Evolutionary conservation across 441 rosid species (phyloP), one percentile per base, ranked within the genome.

Genomic region (Lepidium campestre): DNA sequence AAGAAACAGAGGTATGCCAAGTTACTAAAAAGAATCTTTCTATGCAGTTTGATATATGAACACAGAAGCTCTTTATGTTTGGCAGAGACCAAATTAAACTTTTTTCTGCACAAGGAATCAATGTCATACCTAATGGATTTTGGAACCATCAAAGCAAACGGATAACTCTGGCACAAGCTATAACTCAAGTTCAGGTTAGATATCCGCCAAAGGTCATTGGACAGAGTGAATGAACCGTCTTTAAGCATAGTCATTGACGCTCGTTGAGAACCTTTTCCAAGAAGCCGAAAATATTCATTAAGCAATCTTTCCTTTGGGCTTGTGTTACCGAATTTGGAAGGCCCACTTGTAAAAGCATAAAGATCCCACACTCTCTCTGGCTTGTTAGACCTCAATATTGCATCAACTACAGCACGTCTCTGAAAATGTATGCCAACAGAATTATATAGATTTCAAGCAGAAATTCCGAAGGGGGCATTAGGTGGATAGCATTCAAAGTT

Each of bases 231-330:
- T 11, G 96, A 86, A 14, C 84, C 83, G n/a, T 81, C 75, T 70
- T 88, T 88, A 71, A 90, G 79, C 93, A 92, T 84, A 52, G 71
- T 70, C 83, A 65, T 82, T 14, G 99, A 85, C 35, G 93, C 95
- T 63, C 39, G 71, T 58, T 22, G 46, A 37, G 88, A 82, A 66
- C 78, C 70, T 75, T 75, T 83, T 67, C 96, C 89, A 50, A 95
- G 85, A 75, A 92, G 96, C 68, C 98, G 97, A 59, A 90, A 92
- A 75, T 87, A 95, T 80, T 95, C 99, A 75, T 86, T 87, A 86
- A 95, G 78, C 80, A 95, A 73, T 31, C 92, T 90, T 78, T 87
- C 82, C 84, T 88, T 92, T 65, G 97, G 97, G 74, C 80, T 84
- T 23, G 77, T 49, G 78, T 85, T 87, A 58, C 78, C 65, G 73